Conservation (phyloP, 1,284 basidiomycete genomes). For the Wallemia ichthyophaga region DNA sequence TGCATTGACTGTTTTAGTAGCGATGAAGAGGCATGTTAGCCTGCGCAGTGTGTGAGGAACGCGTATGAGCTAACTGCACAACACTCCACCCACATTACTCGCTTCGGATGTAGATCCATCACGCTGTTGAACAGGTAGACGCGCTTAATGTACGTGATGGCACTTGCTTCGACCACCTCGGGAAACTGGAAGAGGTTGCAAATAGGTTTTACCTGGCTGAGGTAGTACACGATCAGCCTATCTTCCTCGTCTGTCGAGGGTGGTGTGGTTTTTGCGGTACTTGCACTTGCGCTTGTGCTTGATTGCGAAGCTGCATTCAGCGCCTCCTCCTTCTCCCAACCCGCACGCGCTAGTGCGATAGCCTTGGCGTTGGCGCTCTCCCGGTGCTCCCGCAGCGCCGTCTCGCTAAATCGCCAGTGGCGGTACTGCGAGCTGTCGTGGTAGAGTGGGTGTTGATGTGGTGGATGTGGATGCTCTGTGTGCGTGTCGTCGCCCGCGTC, state of each 20-base stretch:
- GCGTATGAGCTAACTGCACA: background rate
- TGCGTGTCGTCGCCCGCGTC: background rate
- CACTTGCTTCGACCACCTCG: constrained; percentile 74
- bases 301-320: constrained; percentile 1
- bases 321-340: constrained; percentile 54
- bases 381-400: constrained; percentile 29
- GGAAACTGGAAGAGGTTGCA: constrained; percentile 56
- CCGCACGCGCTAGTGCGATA: constrained; percentile 36
- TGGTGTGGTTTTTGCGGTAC: constrained; percentile 40
- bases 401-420: constrained; percentile 57
- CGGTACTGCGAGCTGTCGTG: constrained; percentile 56
- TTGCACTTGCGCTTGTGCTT: no score
- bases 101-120: constrained; percentile 98
- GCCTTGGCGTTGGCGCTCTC: constrained; percentile 36
- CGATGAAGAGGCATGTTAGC: constrained; percentile 80
- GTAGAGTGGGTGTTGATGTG: constrained; percentile 22
- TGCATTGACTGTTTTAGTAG: constrained; percentile 85
- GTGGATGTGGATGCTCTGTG: constrained; percentile 2
- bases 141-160: constrained; percentile 67
- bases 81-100: constrained; percentile 46
- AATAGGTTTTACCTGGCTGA: constrained; percentile 52
- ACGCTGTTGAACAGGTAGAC: constrained; percentile 95
- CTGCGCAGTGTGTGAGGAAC: constrained; percentile 18
- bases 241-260: constrained; percentile 55
- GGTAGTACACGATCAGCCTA: constrained; percentile 62